These are phyloP conservation scores for Roridomyces roridus DNA, from an alignment of 768 basidiomycete genomes.

Conservation along the genomic window DNA sequence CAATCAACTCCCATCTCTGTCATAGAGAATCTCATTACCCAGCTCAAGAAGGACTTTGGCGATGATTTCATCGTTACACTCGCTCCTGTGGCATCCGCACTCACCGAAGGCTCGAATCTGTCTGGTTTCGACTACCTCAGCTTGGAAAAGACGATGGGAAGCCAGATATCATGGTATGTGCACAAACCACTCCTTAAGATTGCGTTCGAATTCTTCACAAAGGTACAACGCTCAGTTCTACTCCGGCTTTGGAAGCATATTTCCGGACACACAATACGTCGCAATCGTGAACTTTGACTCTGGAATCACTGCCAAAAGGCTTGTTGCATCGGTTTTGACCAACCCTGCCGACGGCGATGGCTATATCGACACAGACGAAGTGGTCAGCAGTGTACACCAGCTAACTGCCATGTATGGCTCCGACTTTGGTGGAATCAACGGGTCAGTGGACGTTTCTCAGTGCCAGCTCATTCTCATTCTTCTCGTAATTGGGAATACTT, in stretches of 20 bases:
- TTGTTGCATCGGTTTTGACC: conserved; percentile 30
- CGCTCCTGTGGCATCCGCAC: conserved; percentile 31
- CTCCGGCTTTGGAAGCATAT: conserved; percentile 30
- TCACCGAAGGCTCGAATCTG: conserved; percentile 29
- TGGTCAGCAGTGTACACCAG: conserved; percentile 23
- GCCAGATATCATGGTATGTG: conserved; percentile 28
- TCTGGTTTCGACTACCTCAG: conserved; percentile 32
- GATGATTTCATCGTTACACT: conserved; percentile 33
- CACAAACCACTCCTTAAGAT: neutral
- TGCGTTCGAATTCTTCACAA: neutral
- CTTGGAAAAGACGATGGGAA: conserved; percentile 20
- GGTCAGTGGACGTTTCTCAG: conserved; percentile 7
- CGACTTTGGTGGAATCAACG: conserved; percentile 31
- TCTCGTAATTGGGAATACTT: conserved; percentile 30
- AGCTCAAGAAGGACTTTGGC: conserved; percentile 32
- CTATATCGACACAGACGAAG: conserved; percentile 18
- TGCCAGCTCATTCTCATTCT: too few species aligned
- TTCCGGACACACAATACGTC: conserved; percentile 28
- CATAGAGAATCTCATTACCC: conserved; percentile 27
- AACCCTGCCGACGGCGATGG: conserved; percentile 29
- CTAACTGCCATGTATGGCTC: conserved; percentile 26
- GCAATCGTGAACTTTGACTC: conserved; percentile 25
- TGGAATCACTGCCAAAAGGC: conserved; percentile 23
- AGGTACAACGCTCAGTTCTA: conserved; percentile 32
- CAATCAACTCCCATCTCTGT: conserved; percentile 21